Percentiles rank a stretch among this genome's conserved stretches.
These are phyloP conservation scores for Capronia americana DNA, from an alignment of 2,329 filamentous ascomycete genomes.

Conservation along the genomic window DNA sequence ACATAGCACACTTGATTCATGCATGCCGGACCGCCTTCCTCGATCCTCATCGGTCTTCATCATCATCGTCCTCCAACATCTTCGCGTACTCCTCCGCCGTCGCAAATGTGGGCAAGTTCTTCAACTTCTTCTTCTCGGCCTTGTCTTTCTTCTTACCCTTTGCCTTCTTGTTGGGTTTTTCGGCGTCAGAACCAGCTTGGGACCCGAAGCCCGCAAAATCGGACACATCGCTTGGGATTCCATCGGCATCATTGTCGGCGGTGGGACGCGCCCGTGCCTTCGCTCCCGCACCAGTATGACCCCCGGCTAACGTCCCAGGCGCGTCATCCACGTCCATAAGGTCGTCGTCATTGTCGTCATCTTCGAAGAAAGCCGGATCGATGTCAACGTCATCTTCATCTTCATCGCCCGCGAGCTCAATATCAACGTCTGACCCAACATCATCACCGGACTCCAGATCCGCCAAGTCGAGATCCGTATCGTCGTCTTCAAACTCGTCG, in stretches of 20 bases:
- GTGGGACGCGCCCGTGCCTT: conserved; percentile 16
- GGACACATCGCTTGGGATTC: conserved; percentile 4
- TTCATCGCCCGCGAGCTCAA: conserved; percentile 50
- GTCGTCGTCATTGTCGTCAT: conserved; percentile 64
- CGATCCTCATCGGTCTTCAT: conserved; percentile 43
- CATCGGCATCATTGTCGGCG: conserved; percentile 30
- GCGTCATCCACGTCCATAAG: conserved; percentile 56
- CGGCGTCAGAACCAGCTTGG: conserved; percentile 21
- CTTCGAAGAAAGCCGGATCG: conserved; percentile 44
- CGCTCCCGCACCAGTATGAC: background rate
- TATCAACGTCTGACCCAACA: conserved; percentile 52
- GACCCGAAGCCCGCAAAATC: conserved; percentile 32
- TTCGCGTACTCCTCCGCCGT: conserved; percentile 92
- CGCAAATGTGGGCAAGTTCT: conserved; percentile 88
- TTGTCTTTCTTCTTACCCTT: conserved; percentile 49
- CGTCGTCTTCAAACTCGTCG: conserved; percentile 56
- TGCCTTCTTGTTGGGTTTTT: conserved; percentile 33
- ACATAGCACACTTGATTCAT: too few relatives aligned
- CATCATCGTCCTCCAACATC: conserved; percentile 75
- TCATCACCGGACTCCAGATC: conserved; percentile 59
- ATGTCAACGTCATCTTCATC: conserved; percentile 44
- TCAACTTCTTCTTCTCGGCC: conserved; percentile 73
- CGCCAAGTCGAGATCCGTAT: conserved; percentile 62
- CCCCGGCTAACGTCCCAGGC: background rate
- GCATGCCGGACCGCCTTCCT: too few relatives aligned